Base-by-base conservation (phyloP, 306 rosid genomes). In the Quercus glauca region DNA sequence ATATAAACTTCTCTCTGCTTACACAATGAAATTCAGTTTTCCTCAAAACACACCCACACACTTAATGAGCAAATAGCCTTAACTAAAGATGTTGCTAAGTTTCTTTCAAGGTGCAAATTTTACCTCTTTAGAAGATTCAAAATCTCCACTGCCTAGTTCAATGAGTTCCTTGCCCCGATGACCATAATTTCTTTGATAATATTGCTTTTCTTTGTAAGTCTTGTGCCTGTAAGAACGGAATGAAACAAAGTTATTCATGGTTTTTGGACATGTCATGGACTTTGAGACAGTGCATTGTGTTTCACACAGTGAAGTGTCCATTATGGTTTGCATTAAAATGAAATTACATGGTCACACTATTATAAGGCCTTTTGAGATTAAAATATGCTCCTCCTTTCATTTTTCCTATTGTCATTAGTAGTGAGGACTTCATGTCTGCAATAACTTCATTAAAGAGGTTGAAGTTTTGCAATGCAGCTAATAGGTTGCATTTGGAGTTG, bases 41-140 rank as follows among this genome's bases (percentile, higher is more conserved):
- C 43, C 43, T 37, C 10, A 37, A 35, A 35, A 35, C 8, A 35
- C 41, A 35, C 8, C 41, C 15, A 58, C 26, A 3, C 28, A 21
- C 15, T 58, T 21, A 21, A 58, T 21, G 65, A 23, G 5, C 11
- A 59, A 20, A 59, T 59, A 59, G 3, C 14, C 31, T 59, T 28
- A 67, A 67, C 41, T 31, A 13, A 67, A 28, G 13, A 29, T 31
- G 45, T 18, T 67, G 51, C 51, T 35, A 35, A 35, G 41, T 35
- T 35, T 10, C 52, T 45, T 45, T 45, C 37, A n/a, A 41, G 58
- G 60, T 28, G 73, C 41, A 23, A 25, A 10, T 26, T 41, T 73
- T 78, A 93, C 93, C 89, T 86, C 89, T 61, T 74, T 84, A 17
- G 83, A 81, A 69, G 65, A 58, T 68, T 79, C 83, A 41, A 75